Base-by-base conservation (phyloP, 108 stramenopile species). In the Cyclotella sp. region DNA sequence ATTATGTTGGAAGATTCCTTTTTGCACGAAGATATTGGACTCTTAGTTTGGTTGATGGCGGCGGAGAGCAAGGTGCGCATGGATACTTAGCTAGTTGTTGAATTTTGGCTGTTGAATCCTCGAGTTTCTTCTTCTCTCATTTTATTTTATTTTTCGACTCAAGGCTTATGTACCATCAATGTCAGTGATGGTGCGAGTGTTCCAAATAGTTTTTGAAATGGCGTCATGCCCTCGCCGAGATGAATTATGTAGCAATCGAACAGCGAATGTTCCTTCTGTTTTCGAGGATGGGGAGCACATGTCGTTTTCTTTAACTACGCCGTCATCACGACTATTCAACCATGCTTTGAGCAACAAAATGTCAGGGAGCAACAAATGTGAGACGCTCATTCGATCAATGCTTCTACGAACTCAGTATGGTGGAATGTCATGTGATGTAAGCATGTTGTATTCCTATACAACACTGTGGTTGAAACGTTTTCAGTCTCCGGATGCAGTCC, bases 1-100 rank as follows among this genome's bases (percentile, higher is more conserved):
- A 97, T 98, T 44, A 69, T 89, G 21, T 61, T 96, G 58, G 97
- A 98, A 82, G 97, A 98, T 85, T 89, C 93, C 9, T 85, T 91
- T 15, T 72, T 97, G 60, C 97, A 98, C 73, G 91, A 92, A 3
- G 88, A 92, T 40, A 83, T 92, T 58, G 83, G 89, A 0, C 74
- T 98, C n/a, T 55, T 97, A 26, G 88, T 90, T 2, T 98, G 96
- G 96, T 79, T 94, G 28, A 95, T 97, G 95, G 84, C 90, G 62
- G 96, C 97, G 4, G 85, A 90, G 24, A 88, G 87, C n/a, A 97
- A 98, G 78, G 90, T 84, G 63, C 14, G 67, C 11, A 67, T 40
- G 44, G 40, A 21, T 62, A 34, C 16, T 40, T 47, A 28, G 43
- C 13, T 64, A 46, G 16, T 22, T 14, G 16, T 24, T 12, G 27